Evolutionary conservation across 1,139 yeast species (phyloP), one percentile per base, ranked within the genome.

Genomic region (Candida labiduridarum): DNA sequence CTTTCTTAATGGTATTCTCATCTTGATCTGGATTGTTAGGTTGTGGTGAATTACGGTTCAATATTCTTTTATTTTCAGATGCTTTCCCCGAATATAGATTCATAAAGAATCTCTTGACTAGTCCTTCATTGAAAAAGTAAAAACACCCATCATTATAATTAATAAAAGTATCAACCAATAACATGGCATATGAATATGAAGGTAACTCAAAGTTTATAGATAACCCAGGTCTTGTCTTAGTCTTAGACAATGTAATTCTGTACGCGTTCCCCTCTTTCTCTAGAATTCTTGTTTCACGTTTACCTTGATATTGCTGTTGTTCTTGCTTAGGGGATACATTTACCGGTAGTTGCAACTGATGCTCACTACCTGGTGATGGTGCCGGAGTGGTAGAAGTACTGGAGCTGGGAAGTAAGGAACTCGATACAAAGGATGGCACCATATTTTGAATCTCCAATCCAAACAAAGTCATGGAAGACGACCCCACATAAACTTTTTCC

Each of bases 121-220:
- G 63, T 0, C 95, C 95, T 62, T 87, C 92, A 63, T 89, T 89
- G 70, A 89, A 87, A 61, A 89, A 89, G 66, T 89, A 89, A 64
- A 88, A 89, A 59, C 96, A 87, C 1, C 94, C 95, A 62, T 87
- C 94, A 59, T 89, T 85, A 62, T 87, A 89, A 48, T 85, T 84
- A 52, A 88, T 80, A 58, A 89, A 89, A 0, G 89, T 84, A 59
- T 87, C 94, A 14, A 87, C 87, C 50, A 88, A 71, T 12, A 85
- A 66, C 79, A 86, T 79, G 5, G 96, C 94, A 60, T 87, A 85
- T 2, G 90, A 83, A 58, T 86, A 87, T 11, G 90, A 80, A 0
- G 96, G 96, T 33, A 88, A 70, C 0, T 89, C 79, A 60, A 87
- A 81, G 57, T 85, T 83, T 18, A 85, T 86, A 18, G 86, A 77